Conservation (phyloP, 257 asterid species). For the Capsicum rhomboideum region DNA sequence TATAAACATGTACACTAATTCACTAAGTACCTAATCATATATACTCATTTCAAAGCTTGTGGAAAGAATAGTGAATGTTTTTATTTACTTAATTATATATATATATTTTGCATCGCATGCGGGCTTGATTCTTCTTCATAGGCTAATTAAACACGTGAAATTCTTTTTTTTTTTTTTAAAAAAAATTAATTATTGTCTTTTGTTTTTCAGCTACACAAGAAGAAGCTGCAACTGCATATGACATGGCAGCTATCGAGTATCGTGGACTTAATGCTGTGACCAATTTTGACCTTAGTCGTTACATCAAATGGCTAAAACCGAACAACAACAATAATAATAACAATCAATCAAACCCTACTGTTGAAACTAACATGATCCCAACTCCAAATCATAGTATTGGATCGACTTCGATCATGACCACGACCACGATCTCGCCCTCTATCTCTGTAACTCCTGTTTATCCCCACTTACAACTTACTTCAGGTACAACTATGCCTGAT, state of each 20-base stretch:
- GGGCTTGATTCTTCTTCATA: too few relatives aligned
- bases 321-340: background rate
- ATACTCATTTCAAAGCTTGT: too few relatives aligned
- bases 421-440: constrained; percentile 3
- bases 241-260: constrained; percentile 84
- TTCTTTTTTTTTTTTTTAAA: too few relatives aligned
- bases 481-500: background rate
- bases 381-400: constrained; percentile 3
- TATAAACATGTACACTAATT: too few relatives aligned
- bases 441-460: background rate
- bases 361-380: constrained; percentile 8
- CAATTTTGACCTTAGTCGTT: constrained; percentile 72
- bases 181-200: background rate
- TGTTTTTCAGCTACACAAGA: constrained; percentile 63
- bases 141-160: too few relatives aligned
- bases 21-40: too few relatives aligned
- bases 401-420: constrained; percentile 3
- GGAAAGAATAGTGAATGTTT: too few relatives aligned
- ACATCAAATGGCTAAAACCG: constrained; percentile 77
- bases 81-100: too few relatives aligned
- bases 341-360: constrained; percentile 6
- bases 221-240: constrained; percentile 85
- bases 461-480: background rate
- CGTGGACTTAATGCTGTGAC: constrained; percentile 85
- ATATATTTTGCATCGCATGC: too few relatives aligned